Evolutionary conservation across 306 rosid species (phyloP).

Genomic region (Hippophae gyantsensis): DNA sequence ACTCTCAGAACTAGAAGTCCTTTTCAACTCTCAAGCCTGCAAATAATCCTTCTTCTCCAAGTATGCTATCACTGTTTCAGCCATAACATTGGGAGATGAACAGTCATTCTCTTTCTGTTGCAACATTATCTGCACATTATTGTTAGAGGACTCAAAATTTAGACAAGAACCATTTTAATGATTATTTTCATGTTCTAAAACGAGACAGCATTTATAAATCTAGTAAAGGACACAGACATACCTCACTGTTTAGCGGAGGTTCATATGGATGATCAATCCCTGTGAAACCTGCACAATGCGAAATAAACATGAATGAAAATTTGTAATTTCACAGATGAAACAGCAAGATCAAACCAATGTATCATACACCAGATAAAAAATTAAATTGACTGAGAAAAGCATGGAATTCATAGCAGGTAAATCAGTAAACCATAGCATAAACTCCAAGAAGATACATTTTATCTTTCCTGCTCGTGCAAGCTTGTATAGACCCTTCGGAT

Average conservation of each 20-base stretch:
- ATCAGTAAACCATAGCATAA: background rate
- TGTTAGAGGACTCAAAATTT: background rate
- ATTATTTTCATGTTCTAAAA: background rate
- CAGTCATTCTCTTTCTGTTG: constrained; percentile 47
- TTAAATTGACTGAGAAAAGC: background rate
- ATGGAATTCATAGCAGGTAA: background rate
- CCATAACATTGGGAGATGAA: constrained; percentile 50
- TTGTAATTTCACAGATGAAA: background rate
- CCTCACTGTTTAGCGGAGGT: constrained; percentile 74
- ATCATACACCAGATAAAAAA: background rate
- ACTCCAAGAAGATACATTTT: constrained; percentile 38
- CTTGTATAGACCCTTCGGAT: constrained; percentile 93
- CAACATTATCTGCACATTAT: constrained; percentile 56
- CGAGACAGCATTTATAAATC: background rate
- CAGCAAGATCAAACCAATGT: background rate
- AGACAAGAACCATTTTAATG: constrained; percentile 3
- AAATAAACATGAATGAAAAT: constrained; percentile 14
- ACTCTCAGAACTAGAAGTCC: constrained; percentile 17
- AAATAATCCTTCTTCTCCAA: constrained; percentile 68
- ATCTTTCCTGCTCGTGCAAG: constrained; percentile 94
- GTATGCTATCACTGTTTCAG: constrained; percentile 56
- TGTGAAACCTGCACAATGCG: constrained; percentile 67
- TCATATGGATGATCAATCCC: constrained; percentile 93
- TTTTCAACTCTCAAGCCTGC: constrained; percentile 37
- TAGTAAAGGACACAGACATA: constrained; percentile 13